These are phyloP conservation scores for Arabis hirsuta DNA, from an alignment of 345 rosid genomes.

Conservation along the genomic window DNA sequence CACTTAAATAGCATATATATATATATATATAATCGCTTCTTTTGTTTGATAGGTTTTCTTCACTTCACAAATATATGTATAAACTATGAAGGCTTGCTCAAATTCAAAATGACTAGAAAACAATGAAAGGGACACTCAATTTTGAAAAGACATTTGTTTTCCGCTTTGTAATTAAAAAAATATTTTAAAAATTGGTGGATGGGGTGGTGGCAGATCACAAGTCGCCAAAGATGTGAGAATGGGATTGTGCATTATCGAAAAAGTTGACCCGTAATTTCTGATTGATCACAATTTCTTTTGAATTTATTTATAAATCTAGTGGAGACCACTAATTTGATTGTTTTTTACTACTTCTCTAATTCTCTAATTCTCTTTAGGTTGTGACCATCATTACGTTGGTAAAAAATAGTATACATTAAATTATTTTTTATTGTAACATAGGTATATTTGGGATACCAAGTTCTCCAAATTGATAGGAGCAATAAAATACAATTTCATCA, in stretches of 20 bases:
- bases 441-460: conserved; percentile 34
- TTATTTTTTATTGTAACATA: conserved; percentile 18
- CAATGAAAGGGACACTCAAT: conserved; percentile 10
- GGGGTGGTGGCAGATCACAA: conserved; percentile 45
- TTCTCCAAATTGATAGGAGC: conserved; percentile 40
- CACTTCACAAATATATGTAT: neutral
- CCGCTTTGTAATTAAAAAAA: neutral
- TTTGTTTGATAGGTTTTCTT: neutral
- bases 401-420: neutral
- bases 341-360: conserved; percentile 17
- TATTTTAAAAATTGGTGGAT: conserved; percentile 39
- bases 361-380: neutral
- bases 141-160: conserved; percentile 28
- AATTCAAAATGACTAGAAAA: conserved; percentile 18
- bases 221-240: conserved; percentile 41
- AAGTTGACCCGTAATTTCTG: conserved; percentile 41
- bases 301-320: conserved; percentile 16
- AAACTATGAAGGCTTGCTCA: neutral
- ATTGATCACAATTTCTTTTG: conserved; percentile 38
- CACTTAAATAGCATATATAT: neutral
- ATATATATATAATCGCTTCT: neutral
- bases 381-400: conserved; percentile 28
- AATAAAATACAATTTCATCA: conserved; percentile 26
- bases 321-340: conserved; percentile 34
- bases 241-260: conserved; percentile 34